Evolutionary conservation across 441 rosid species (phyloP), one percentile per base, ranked within the genome.

Genomic region (Adansonia grandidieri): DNA sequence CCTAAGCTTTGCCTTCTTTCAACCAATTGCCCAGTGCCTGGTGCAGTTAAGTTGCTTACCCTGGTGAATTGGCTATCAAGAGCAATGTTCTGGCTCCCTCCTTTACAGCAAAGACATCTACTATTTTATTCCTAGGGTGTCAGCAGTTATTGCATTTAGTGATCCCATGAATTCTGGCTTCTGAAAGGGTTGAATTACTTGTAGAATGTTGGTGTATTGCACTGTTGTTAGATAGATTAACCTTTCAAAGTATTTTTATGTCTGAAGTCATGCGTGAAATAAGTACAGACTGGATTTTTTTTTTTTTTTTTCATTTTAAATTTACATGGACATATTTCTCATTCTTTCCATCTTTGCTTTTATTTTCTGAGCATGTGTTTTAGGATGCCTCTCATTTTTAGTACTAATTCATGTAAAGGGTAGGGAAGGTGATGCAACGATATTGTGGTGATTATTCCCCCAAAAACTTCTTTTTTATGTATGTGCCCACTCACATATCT

Each of bases 351-450:
- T 10, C 24, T 66, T 45, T 67, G 45, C 51, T 78, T 32, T 61
- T 78, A 58, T 40, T 20, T 2, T 44, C 3, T 44, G 40, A 44
- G 53, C 60, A 42, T 40, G 10, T 44, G 56, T 66, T 60, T 24
- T 6, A 40, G 51, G 68, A 64, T 72, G 45, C 28, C 71, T 77
- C 78, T 75, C 64, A 48, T 22, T 44, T 57, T 37, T 78, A 24
- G 44, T 17, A 69, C 28, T 78, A 48, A 47, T 80, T 22, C 13
- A n/a, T 68, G 40, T 56, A 56, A 68, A 82, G 54, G 58, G 70
- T 56, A 54, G 66, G 76, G 63, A 62, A 48, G 56, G 17, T 28
- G 69, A 69, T 57, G 66, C 5, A 68, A 47, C 11, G 40, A 71
- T 28, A 32, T 44, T 4, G 61, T 53, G 62, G 47, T 32, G 45